Evolutionary conservation across 2,329 filamentous ascomycete species (phyloP), one percentile per base, ranked within the genome.

Genomic region (Lithohypha guttulata): DNA sequence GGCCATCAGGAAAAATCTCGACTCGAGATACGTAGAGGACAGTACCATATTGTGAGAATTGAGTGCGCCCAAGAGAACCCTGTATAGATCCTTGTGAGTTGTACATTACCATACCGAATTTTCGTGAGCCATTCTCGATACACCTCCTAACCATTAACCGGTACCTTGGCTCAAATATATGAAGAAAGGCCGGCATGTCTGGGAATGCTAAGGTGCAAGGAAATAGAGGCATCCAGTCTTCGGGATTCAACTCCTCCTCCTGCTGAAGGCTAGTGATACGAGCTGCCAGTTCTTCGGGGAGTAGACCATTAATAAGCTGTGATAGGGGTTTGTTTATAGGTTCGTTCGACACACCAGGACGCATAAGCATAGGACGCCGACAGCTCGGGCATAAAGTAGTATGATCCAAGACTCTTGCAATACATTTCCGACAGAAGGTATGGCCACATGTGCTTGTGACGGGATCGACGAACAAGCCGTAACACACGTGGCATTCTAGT

Each of bases 81-180:
- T 77, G 73, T 3, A 64, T 55, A 42, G 65, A 58, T 17, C 64
- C 59, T n/a, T 60, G 59, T 31, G 66, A 64, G 49, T 79, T 82
- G 46, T 78, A 77, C 53, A 84, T 71, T 13, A 93, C 71, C 82
- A 94, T 93, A 17, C 87, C 87, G 53, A 95, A 94, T 17, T 76
- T 82, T 10, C 75, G 68, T 44, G 81, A 75, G 0, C 77, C 76
- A 41, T 53, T 65, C 46, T 86, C 80, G 38, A 93, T 65, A 0
- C 77, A 81, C 23, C 85, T 75, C 32, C 81, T 73, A 25, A 94
- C 80, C 84, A 94, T 91, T n/a, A 91, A 68, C 6, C 84, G 76
- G 56, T 94, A 94, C 5, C 83, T 73, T n/a, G 84, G 83, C 57
- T 94, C 87, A 54, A 93, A 94, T n/a, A 95, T 75, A 52, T 93